Base-by-base conservation (phyloP, 306 rosid species). In the Spatholobus suberectus region DNA sequence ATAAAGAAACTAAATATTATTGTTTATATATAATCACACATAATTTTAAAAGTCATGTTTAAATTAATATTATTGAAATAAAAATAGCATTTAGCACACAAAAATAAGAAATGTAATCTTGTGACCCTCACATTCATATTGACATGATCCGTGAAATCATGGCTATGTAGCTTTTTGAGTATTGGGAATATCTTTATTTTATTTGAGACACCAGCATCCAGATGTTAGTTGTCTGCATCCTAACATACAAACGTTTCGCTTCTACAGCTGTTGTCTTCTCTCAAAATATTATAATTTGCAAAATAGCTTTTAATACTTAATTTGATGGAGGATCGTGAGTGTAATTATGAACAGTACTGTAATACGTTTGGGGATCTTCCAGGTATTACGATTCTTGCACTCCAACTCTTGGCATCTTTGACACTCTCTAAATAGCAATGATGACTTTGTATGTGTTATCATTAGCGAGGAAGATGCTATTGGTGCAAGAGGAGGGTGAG, bases 71-170 rank as follows among this genome's bases (percentile, higher is more conserved):
- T 15, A 15, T 20, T 18, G 29, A 55, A 55, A 24, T 58, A 23
- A 58, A 58, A 23, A 4, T 11, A 26, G 4, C 2, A 21, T 8
- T 4, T 21, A 57, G 63, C 63, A 57, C 63, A 57, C 3, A 58
- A 58, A 58, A 24, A 23, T 5, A 65, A 73, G 54, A 71, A 84
- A 61, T 32, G 55, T n/a, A 17, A n/a, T 63, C 3, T 80, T 76
- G 81, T 72, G 81, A 85, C 79, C 23, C 80, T 81, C 67, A 78
- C 38, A 69, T 70, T 65, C 69, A 65, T 15, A 81, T 63, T 74
- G 90, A 87, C 88, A 87, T 75, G 88, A 87, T 87, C 90, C 90
- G 88, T 73, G 86, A 87, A 84, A 84, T 85, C 81, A 63, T 87
- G 86, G 83, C 40, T 8, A 20, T 84, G 88, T 62, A 82, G 80